Evolutionary conservation across 1,284 basidiomycete species (phyloP), one percentile per base, ranked within the genome.

Genomic region (Cutaneotrichosporon sp.): DNA sequence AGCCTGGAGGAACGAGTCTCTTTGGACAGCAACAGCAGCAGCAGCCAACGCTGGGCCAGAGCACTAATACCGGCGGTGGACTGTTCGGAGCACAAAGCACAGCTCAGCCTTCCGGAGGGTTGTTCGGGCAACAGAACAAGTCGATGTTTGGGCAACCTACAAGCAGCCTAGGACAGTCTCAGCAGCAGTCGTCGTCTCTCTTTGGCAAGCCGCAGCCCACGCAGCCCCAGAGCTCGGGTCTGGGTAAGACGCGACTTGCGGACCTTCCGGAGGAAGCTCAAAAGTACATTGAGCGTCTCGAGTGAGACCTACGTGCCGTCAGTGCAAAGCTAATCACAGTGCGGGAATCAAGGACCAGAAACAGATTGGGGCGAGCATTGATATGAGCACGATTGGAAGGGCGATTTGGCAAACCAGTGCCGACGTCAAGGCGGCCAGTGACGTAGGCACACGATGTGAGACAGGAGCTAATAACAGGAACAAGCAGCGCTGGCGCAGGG

Each of bases 371-470:
- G 60, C 58, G 19, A 58, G 60, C 2, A 61, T 68, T 24, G 59
- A 65, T 44, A 63, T 55, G 2, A 66, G 65, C 45, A 54, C 49
- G 5, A 49, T 71, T 16, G 71, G 68, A 16, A 49, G 61, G 49
- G 71, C 68, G 8, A 71, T 73, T 25, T 67, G 63, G 64, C 67
- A 70, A 51, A 73, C 69, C 4, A 57, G 60, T 12, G 39, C 55
- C 0, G 69, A 70, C 39, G 61, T 70, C 55, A 69, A 66, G 46
- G 58, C 63, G 3, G 68, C 68, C 0, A 59, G 54, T n/a, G 66
- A 70, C 37, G 70, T 66, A 48, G n/a, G n/a, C n/a, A n/a, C n/a
- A n/a, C n/a, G n/a, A n/a, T n/a, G n/a, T n/a, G n/a, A n/a, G n/a
- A n/a, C n/a, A n/a, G n/a, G 25, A 33, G 25, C 34, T 53, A 5